Evolutionary conservation across 345 rosid species (phyloP), one percentile per base, ranked within the genome.

Genomic region (Eutrema heterophyllum): DNA sequence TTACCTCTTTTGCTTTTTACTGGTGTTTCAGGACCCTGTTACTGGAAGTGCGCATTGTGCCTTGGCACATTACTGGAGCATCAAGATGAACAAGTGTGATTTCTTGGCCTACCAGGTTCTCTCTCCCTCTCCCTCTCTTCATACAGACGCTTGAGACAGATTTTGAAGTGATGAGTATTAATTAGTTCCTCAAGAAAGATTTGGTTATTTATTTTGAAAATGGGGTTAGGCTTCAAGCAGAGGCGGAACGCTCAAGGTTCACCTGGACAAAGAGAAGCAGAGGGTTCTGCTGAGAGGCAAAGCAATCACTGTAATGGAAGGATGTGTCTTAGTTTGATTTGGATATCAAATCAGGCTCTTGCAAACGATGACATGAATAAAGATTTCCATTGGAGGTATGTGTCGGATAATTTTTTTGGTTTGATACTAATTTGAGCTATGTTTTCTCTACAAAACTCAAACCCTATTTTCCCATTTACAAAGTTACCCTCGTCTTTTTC

Each of bases 1-100:
- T 70, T 2, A 35, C 54, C 4, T 38, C 11, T 27, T 50, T 38
- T 48, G 40, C 15, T 29, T 15, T 14, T 60, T 9, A 21, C 33
- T 64, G 44, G 64, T 9, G 44, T 32, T 54, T 54, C 27, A 93
- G 98, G 98, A 93, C 80, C 93, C 93, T 45, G 92, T 88, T 9
- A 77, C 83, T 59, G 92, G 98, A 24, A 82, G 90, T 73, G 93
- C 97, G 7, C 85, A 89, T 55, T 93, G 98, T 77, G 84, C 89
- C n/a, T 72, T 93, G 68, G 91, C 89, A 70, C 65, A 79, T 18
- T 88, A 90, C 58, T 90, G 98, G 97, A 80, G 80, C 62, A 64
- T 64, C 40, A 92, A 85, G 79, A 79, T 89, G 40, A 86, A 86
- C 62, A 91, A 91, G 68, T 74, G 62, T 18, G 84, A 92, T 64